Base-by-base conservation (phyloP, 169 alveolate species). In the Cryptosporidium sp. region DNA sequence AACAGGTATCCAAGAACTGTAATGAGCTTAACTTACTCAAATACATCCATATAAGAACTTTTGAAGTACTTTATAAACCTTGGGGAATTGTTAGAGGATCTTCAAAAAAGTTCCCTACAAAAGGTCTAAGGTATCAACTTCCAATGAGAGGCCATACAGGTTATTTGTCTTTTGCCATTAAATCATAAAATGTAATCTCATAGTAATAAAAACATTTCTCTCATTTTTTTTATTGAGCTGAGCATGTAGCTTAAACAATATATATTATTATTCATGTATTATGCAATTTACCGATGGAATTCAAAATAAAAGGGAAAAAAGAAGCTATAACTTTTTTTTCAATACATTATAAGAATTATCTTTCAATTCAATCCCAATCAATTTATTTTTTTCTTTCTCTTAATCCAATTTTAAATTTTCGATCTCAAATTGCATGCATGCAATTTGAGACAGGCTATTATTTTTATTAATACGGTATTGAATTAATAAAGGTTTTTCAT, bases 1-100 rank as follows among this genome's bases (percentile, higher is more conserved):
- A 96, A 61, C 98, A 96, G 93, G 95, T 94, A 45, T 94, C 94
- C 84, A 94, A 95, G 91, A 93, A 93, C n/a, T 75, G 93, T 2
- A 48, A 89, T 62, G 93, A 91, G 26, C 75, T 85, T 14, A 51
- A 42, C n/a, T 21, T 29, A 0, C 61, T 31, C n/a, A 68, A 84
- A 44, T 73, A 58, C 56, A 52, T 91, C 80, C 97, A 93, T 29
- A 94, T 95, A 44, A 75, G 91, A n/a, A 95, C 97, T n/a, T 95
- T 94, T 87, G 97, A 95, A 72, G 85, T 95, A 39, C 87, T 95
- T 1, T 92, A 94, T 52, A 95, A 95, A 69, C 96, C 97, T 31
- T 95, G 97, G 97, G 95, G 96, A 48, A 87, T 94, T 69, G 92
- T 93, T 14, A 85, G 94, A 71, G 51, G 86, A 33, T 29, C 75